These are phyloP conservation scores for Isatis lusitanica DNA, from an alignment of 441 rosid species.

Conservation along the genomic window DNA sequence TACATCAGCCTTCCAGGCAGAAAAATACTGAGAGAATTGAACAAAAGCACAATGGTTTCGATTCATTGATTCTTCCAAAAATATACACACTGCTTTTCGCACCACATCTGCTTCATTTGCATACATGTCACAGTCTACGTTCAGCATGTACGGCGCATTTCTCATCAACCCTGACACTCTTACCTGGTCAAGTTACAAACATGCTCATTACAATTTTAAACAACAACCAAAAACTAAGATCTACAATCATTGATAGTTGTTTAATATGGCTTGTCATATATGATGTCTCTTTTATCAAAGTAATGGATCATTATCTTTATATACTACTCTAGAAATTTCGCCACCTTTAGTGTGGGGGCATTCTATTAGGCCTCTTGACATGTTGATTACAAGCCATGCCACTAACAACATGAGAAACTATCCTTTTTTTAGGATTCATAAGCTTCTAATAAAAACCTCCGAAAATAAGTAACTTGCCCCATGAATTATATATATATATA, in stretches of 20 bases:
- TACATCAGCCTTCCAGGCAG: not conserved
- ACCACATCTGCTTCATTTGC: conserved; percentile 24
- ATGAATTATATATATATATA: too few relatives aligned
- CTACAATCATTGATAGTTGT: not conserved
- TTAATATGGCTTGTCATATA: not conserved
- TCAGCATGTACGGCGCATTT: conserved; percentile 30
- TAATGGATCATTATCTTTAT: too few relatives aligned
- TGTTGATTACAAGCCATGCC: too few relatives aligned
- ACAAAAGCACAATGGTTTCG: conserved; percentile 24
- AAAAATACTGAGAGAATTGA: conserved; percentile 19
- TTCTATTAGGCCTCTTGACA: too few relatives aligned
- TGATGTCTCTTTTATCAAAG: too few relatives aligned
- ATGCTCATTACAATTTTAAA: not conserved
- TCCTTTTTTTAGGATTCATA: too few relatives aligned
- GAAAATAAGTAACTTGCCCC: too few relatives aligned
- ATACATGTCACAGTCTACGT: conserved; percentile 34
- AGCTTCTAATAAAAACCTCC: too few relatives aligned
- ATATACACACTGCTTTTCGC: conserved; percentile 28
- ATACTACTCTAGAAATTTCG: too few relatives aligned
- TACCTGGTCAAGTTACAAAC: conserved; percentile 32
- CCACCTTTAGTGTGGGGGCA: too few relatives aligned
- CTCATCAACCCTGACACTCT: conserved; percentile 60
- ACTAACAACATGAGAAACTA: too few relatives aligned
- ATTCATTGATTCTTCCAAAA: not conserved
- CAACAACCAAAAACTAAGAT: not conserved